These are phyloP conservation scores for Daldinia sp. DNA, from an alignment of 2,329 filamentous ascomycete species.

Conservation along the genomic window DNA sequence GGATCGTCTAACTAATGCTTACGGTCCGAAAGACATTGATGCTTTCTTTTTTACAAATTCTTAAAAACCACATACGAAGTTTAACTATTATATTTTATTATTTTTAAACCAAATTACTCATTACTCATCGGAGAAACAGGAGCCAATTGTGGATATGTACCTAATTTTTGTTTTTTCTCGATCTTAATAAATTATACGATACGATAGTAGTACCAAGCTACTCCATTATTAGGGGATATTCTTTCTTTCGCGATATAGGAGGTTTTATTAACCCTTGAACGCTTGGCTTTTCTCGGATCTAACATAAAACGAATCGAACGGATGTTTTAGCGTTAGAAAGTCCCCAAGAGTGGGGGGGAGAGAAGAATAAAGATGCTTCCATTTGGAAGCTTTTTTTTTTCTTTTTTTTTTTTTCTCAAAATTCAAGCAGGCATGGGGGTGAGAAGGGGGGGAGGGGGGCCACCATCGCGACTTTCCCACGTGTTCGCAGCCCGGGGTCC, in stretches of 20 bases:
- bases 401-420: background rate
- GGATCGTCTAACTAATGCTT: constrained; percentile 3
- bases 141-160: background rate
- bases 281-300: background rate
- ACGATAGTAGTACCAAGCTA: too few species aligned
- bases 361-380: constrained; percentile 27
- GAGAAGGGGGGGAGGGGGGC: background rate
- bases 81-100: background rate
- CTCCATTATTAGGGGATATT: background rate
- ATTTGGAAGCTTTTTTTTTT: constrained; percentile 18
- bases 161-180: too few species aligned
- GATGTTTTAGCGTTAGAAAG: background rate
- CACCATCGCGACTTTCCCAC: constrained; percentile 38
- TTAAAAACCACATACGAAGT: too few species aligned
- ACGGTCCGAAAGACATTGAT: background rate
- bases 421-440: background rate
- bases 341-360: constrained; percentile 20
- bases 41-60: background rate
- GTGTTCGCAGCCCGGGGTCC: constrained; percentile 34
- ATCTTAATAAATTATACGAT: too few species aligned
- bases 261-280: background rate
- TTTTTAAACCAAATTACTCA: background rate
- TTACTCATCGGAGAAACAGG: background rate
- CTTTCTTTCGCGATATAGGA: too few species aligned
- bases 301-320: background rate